phyloP scores from a whole-genome alignment of 371 early-diverging fungal species.

The Lichtheimia ornata region DNA sequence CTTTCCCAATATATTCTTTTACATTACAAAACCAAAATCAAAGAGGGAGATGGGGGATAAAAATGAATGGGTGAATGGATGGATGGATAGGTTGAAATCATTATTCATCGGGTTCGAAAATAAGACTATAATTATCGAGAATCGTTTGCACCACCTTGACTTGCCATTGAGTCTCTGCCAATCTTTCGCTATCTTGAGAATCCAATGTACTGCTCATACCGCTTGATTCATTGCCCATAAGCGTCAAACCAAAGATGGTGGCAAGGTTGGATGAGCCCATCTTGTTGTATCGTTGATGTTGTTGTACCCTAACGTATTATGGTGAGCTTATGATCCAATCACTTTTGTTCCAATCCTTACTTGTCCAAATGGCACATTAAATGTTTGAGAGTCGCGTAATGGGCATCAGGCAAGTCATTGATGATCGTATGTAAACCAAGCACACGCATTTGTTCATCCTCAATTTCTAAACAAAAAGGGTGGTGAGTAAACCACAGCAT shows the following conservation, averaged over 20 bases:
- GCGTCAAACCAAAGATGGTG: slow-evolving; percentile 89
- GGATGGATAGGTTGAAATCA: neutral
- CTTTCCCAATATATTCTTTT: neutral
- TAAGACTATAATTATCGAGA: slow-evolving; percentile 56
- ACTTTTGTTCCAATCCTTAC: slow-evolving; percentile 25
- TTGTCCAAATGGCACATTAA: slow-evolving; percentile 77
- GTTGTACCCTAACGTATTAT: slow-evolving; percentile 60
- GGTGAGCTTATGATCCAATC: neutral
- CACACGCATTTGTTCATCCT: slow-evolving; percentile 63
- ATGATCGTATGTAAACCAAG: slow-evolving; percentile 64
- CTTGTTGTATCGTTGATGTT: slow-evolving; percentile 76
- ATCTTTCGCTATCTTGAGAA: slow-evolving; percentile 35
- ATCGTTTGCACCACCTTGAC: slow-evolving; percentile 62
- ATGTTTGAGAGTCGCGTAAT: slow-evolving; percentile 75
- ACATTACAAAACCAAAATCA: neutral
- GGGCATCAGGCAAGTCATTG: slow-evolving; percentile 73
- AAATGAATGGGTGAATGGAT: neutral
- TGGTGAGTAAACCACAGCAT: neutral
- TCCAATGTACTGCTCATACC: slow-evolving; percentile 18
- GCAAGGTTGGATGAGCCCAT: slow-evolving; percentile 86
- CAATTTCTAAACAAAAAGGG: slow-evolving; percentile 40
- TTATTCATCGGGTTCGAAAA: slow-evolving; percentile 63
- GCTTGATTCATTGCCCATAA: slow-evolving; percentile 62
- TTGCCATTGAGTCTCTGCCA: slow-evolving; percentile 61
- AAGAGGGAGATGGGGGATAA: neutral